phyloP scores from a whole-genome alignment of 352 stramenopile species.

The Globisporangium barbulae region DNA sequence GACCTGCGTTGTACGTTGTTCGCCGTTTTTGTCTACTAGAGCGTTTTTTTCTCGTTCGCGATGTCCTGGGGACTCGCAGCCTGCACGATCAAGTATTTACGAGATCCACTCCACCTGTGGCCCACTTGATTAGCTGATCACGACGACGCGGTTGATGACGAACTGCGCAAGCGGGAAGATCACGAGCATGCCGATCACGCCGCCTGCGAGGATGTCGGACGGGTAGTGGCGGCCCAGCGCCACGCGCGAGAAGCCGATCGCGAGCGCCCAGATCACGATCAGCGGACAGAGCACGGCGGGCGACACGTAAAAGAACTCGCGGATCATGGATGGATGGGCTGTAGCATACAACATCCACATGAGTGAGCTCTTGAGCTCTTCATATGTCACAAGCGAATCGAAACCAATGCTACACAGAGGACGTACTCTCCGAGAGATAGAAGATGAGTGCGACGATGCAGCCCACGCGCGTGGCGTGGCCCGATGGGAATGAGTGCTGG shows the following conservation, averaged over 20 bases:
- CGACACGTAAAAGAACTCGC: constrained; percentile 52
- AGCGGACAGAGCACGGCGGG: constrained; percentile 38
- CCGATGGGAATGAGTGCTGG: constrained; percentile 85
- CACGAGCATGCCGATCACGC: constrained; percentile 55
- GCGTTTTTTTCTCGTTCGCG: too few species aligned
- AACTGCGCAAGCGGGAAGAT: constrained; percentile 52
- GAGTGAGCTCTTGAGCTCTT: not conserved
- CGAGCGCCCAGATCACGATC: constrained; percentile 49
- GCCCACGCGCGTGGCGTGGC: constrained; percentile 75
- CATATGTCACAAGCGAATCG: not conserved
- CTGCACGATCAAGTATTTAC: too few species aligned
- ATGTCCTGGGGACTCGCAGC: too few species aligned
- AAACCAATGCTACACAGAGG: not conserved
- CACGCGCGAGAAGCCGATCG: constrained; percentile 79
- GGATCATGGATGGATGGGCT: constrained; percentile 39
- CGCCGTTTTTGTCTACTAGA: too few species aligned
- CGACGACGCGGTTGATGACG: constrained; percentile 24
- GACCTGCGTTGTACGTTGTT: too few species aligned
- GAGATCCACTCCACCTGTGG: too few species aligned
- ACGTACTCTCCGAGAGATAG: constrained; percentile 47
- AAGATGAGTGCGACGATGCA: constrained; percentile 65
- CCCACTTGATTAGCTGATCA: not conserved
- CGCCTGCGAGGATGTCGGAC: constrained; percentile 66
- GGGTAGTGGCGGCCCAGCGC: constrained; percentile 82
- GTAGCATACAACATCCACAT: not conserved